Conservation (phyloP, 768 basidiomycete genomes). For the Tulasnella sp. region DNA sequence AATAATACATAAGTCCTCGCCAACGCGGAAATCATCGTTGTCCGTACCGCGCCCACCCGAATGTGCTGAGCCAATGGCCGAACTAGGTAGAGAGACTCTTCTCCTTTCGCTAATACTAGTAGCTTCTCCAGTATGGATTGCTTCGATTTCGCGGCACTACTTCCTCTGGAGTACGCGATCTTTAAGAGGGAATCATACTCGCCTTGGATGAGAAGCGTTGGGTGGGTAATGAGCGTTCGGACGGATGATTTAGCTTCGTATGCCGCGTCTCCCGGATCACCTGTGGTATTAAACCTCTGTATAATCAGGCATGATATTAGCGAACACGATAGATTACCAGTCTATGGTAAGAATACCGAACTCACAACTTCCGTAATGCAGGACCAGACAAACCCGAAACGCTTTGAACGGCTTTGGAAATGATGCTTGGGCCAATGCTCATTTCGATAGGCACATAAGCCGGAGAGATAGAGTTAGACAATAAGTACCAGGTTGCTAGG, state of each 20-base stretch:
- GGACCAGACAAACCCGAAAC: slow-evolving; percentile 52
- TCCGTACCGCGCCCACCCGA: slow-evolving; percentile 79
- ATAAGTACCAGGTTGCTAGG: slow-evolving; percentile 63
- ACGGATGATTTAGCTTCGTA: slow-evolving; percentile 69
- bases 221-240: slow-evolving; percentile 60
- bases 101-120: slow-evolving; percentile 73
- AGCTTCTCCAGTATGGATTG: slow-evolving; percentile 69
- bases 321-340: slow-evolving; percentile 19
- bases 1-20: slow-evolving; percentile 70
- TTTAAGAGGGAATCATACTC: slow-evolving; percentile 59
- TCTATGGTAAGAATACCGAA: background rate
- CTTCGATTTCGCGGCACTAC: slow-evolving; percentile 64
- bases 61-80: slow-evolving; percentile 63
- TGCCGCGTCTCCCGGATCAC: slow-evolving; percentile 84
- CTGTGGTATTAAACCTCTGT: slow-evolving; percentile 48
- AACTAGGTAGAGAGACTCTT: slow-evolving; percentile 76
- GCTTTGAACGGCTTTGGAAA: slow-evolving; percentile 59
- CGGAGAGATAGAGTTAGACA: slow-evolving; percentile 70
- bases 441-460: slow-evolving; percentile 62
- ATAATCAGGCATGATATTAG: slow-evolving; percentile 20
- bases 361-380: slow-evolving; percentile 42
- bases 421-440: slow-evolving; percentile 53
- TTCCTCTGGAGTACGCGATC: slow-evolving; percentile 58
- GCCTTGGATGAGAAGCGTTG: slow-evolving; percentile 48
- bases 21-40: slow-evolving; percentile 68